A percentile compares a stretch with the other conserved stretches of the same genome.
Conservation (phyloP, 148 eudicot species). For the Pouteria glomerata region DNA sequence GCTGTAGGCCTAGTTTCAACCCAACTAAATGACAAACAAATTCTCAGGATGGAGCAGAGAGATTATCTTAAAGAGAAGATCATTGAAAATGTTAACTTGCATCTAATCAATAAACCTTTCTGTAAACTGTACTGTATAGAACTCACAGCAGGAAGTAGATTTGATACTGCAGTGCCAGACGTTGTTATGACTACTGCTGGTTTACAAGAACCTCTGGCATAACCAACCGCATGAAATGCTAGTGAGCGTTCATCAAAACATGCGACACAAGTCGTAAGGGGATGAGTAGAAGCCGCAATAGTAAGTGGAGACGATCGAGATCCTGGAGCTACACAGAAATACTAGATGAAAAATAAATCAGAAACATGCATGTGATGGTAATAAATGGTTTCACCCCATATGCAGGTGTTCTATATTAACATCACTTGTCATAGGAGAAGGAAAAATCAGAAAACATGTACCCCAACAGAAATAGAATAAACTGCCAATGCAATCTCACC, state of each 20-base stretch:
- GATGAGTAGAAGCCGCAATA: constrained; percentile 85
- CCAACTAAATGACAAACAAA: not conserved
- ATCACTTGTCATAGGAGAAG: too few relatives aligned
- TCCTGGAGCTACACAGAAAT: constrained; percentile 98
- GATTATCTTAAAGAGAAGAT: not conserved
- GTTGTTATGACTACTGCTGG: constrained; percentile 95
- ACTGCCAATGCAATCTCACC: constrained; percentile 41
- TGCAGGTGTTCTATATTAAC: too few relatives aligned
- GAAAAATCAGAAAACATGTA: too few relatives aligned
- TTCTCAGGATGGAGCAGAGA: not conserved
- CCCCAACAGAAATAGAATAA: not conserved
- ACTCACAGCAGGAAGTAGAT: constrained; percentile 96
- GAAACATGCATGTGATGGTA: constrained; percentile 29
- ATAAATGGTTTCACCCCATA: too few relatives aligned
- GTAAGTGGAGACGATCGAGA: constrained; percentile 95
- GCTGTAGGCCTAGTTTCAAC: not conserved
- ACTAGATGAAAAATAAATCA: constrained; percentile 53
- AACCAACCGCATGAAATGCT: constrained; percentile 94
- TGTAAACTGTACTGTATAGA: not conserved
- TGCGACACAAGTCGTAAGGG: constrained; percentile 62
- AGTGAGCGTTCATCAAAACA: constrained; percentile 96
- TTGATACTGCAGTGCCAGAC: constrained; percentile 96
- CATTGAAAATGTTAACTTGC: not conserved
- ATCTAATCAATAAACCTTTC: not conserved
- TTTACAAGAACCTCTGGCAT: constrained; percentile 76